Conservation (phyloP, 768 basidiomycete species). For the Termitomyces sp. region DNA sequence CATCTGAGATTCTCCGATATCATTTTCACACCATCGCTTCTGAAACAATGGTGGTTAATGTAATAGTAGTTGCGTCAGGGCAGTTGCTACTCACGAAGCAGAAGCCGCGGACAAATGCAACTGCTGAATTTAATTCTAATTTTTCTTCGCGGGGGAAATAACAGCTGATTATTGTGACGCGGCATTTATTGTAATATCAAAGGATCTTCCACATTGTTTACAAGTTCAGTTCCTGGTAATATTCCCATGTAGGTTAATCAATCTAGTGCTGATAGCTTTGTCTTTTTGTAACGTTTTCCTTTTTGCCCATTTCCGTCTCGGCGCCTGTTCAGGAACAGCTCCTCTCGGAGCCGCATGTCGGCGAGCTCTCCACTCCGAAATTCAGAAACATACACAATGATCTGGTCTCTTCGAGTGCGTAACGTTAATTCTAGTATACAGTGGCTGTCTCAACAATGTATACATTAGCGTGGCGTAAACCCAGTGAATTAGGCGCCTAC, state of each 20-base stretch:
- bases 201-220: neutral
- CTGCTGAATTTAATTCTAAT: neutral
- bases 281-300: neutral
- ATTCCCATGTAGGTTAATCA: neutral
- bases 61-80: neutral
- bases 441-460: neutral
- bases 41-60: neutral
- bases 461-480: slow-evolving; percentile 3
- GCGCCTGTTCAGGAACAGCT: neutral
- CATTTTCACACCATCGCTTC: neutral
- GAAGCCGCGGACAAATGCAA: neutral
- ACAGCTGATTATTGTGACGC: neutral
- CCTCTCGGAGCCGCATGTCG: neutral
- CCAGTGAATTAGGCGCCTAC: neutral
- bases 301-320: slow-evolving; percentile 4
- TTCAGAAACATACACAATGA: neutral
- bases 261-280: neutral
- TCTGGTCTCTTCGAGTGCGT: neutral
- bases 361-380: neutral
- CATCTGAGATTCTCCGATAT: neutral
- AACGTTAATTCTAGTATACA: neutral
- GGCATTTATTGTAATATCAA: neutral
- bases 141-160: neutral
- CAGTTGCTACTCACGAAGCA: neutral
- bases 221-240: neutral